These are phyloP conservation scores for Allantophomopsis cytisporea DNA, from an alignment of 2,329 filamentous ascomycete genomes.

Conservation along the genomic window DNA sequence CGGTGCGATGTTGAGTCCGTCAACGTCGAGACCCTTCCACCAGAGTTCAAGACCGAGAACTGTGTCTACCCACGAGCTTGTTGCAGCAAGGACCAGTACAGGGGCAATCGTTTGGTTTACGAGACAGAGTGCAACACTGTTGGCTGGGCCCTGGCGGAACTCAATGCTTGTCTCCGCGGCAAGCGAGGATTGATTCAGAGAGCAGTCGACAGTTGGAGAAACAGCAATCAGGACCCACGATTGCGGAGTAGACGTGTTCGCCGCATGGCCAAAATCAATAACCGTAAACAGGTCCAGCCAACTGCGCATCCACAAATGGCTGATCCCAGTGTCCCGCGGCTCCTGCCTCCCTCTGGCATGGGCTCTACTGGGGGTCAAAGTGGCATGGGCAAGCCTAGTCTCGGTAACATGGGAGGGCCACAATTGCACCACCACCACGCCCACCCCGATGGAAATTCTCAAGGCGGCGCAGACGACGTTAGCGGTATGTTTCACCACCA, in stretches of 20 bases:
- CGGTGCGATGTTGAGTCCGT: slow-evolving; percentile 96
- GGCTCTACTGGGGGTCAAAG: slow-evolving; percentile 32
- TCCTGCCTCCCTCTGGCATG: slow-evolving; percentile 52
- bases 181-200: slow-evolving; percentile 94
- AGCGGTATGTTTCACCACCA: slow-evolving; percentile 84
- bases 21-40: slow-evolving; percentile 69
- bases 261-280: slow-evolving; percentile 92
- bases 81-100: slow-evolving; percentile 90
- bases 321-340: slow-evolving; percentile 50
- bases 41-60: slow-evolving; percentile 95
- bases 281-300: slow-evolving; percentile 58
- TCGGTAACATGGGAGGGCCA: slow-evolving; percentile 50
- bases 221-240: slow-evolving; percentile 93
- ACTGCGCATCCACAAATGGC: slow-evolving; percentile 45
- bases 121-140: slow-evolving; percentile 98
- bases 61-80: slow-evolving; percentile 95
- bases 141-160: slow-evolving; percentile 93
- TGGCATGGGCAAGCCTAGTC: slow-evolving; percentile 51
- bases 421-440: slow-evolving; percentile 61
- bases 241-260: slow-evolving; percentile 84
- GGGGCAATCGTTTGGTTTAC: slow-evolving; percentile 88
- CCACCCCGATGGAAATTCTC: slow-evolving; percentile 52
- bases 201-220: slow-evolving; percentile 96
- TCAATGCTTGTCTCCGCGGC: slow-evolving; percentile 81
- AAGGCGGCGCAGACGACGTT: slow-evolving; percentile 62